Evolutionary conservation across 768 basidiomycete genomes (phyloP).

Genomic region (Podaxis mareebaensis): DNA sequence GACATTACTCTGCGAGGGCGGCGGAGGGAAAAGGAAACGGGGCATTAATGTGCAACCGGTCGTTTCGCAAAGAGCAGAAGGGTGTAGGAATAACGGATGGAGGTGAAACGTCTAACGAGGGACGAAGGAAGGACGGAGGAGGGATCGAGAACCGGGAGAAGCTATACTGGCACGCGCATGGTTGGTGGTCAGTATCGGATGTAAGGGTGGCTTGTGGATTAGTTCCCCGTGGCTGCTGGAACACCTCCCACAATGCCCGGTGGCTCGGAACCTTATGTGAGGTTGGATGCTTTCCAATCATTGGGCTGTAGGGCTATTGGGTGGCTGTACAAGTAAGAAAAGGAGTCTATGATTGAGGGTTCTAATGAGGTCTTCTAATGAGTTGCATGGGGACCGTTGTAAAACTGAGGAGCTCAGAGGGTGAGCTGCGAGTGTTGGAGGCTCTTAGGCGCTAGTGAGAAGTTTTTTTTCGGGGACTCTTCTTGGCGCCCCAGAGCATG

Average conservation of each 20-base stretch:
- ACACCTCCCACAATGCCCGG: conserved; percentile 4
- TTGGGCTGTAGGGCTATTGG: background rate
- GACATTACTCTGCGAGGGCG: background rate
- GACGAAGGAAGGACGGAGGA: background rate
- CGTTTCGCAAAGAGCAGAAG: background rate
- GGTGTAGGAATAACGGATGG: background rate
- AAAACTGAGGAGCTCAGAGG: background rate
- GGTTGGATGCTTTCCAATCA: background rate
- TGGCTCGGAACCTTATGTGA: conserved; percentile 3
- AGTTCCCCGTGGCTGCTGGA: background rate
- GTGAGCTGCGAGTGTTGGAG: background rate
- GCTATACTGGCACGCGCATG: background rate
- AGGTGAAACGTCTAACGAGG: background rate
- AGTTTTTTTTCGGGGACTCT: background rate
- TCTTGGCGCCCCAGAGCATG: background rate
- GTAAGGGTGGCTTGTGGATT: background rate
- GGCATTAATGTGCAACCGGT: background rate
- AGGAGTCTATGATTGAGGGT: background rate
- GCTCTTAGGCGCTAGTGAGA: background rate
- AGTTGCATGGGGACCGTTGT: background rate
- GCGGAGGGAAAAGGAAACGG: background rate
- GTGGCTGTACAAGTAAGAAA: conserved; percentile 7
- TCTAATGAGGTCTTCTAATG: conserved; percentile 17
- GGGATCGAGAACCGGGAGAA: background rate
- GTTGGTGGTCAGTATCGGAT: background rate